A percentile compares a stretch with the other conserved stretches of the same genome.
These are phyloP conservation scores for Penicillium parvum DNA, from an alignment of 495 filamentous ascomycete genomes.

Conservation along the genomic window DNA sequence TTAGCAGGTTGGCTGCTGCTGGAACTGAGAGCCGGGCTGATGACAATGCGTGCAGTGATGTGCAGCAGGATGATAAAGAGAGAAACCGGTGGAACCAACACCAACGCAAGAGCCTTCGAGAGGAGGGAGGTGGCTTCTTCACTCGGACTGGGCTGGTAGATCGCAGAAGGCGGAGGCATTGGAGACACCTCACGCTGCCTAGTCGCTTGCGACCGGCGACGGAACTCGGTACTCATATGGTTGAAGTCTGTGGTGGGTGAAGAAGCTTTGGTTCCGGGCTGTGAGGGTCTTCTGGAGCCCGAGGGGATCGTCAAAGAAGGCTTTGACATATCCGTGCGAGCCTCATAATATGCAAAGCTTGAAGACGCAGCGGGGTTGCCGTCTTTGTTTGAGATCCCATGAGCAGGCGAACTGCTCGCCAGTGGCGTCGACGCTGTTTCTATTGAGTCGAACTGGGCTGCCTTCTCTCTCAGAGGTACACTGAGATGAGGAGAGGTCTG, in stretches of 20 bases:
- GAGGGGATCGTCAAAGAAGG: constrained; percentile 6
- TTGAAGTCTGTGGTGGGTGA: constrained; percentile 40
- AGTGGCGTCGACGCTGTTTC: no score
- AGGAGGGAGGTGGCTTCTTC: constrained; percentile 64
- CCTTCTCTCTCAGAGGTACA: no score
- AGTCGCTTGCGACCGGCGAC: constrained; percentile 49
- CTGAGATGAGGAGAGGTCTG: neutral
- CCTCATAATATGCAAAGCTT: neutral
- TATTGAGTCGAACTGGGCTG: no score
- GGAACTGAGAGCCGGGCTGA: constrained; percentile 40
- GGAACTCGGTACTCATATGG: constrained; percentile 47
- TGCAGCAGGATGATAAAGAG: constrained; percentile 72
- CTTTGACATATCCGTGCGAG: neutral
- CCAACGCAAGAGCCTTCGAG: constrained; percentile 67
- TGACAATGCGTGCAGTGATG: constrained; percentile 69
- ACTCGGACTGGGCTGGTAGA: constrained; percentile 50
- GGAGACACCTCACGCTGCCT: constrained; percentile 63
- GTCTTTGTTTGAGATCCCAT: neutral
- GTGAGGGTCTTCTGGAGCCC: neutral
- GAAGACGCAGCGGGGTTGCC: neutral
- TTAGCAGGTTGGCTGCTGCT: constrained; percentile 12
- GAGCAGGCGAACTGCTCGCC: neutral
- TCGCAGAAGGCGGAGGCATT: constrained; percentile 60
- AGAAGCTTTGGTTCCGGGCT: neutral
- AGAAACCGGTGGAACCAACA: constrained; percentile 70